phyloP scores from a whole-genome alignment of 2,329 filamentous ascomycete species.

The Sporothrix variecibatus region DNA sequence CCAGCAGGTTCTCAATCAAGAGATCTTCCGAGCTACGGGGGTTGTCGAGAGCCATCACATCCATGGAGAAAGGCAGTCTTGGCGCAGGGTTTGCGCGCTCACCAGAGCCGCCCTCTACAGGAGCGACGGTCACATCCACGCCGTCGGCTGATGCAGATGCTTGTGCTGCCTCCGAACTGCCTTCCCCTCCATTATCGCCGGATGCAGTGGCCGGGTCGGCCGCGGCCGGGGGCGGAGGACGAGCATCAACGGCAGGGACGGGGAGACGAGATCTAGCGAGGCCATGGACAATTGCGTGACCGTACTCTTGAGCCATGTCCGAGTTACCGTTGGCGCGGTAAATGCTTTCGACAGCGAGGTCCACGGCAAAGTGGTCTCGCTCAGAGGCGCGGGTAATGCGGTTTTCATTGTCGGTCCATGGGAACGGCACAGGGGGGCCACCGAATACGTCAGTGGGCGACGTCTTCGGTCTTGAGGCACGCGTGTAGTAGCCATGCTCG shows the following conservation, averaged over 20 bases:
- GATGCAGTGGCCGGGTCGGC: not conserved
- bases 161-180: not conserved
- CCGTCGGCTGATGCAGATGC: not conserved
- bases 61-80: constrained; percentile 29
- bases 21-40: constrained; percentile 32
- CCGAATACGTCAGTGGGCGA: constrained; percentile 39
- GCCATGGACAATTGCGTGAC: constrained; percentile 61
- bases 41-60: constrained; percentile 41
- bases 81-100: constrained; percentile 19
- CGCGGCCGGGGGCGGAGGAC: not conserved
- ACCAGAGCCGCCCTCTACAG: not conserved
- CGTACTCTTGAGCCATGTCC: constrained; percentile 70
- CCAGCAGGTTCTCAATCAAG: constrained; percentile 9
- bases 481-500: constrained; percentile 49
- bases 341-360: constrained; percentile 74
- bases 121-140: constrained; percentile 10
- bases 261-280: constrained; percentile 64
- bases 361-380: constrained; percentile 53
- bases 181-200: not conserved
- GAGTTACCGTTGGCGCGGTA: constrained; percentile 75
- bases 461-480: not conserved
- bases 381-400: constrained; percentile 39
- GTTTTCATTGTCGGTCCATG: constrained; percentile 46
- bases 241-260: constrained; percentile 61
- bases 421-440: constrained; percentile 47